Evolutionary conservation across 331 rosid species (phyloP).

Genomic region (Rosa hybrid): DNA sequence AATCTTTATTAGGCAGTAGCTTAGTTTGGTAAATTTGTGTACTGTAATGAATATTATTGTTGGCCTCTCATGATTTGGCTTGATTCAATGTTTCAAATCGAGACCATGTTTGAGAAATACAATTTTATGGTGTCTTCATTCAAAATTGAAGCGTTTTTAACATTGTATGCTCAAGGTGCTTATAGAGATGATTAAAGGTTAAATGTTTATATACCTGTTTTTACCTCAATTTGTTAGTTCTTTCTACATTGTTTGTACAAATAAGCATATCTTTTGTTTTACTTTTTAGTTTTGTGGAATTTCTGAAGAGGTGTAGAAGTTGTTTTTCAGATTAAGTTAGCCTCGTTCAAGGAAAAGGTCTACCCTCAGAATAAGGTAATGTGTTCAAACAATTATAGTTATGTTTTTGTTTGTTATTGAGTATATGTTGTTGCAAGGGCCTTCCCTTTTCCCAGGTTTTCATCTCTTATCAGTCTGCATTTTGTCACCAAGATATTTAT

Average conservation of each 20-base stretch:
- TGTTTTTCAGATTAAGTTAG: no score
- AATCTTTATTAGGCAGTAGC: background rate
- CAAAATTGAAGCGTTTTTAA: constrained; percentile 93
- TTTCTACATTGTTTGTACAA: no score
- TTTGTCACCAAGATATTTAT: background rate
- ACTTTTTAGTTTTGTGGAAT: no score
- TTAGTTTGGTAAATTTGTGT: background rate
- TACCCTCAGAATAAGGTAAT: no score
- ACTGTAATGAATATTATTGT: background rate
- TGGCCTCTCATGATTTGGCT: constrained; percentile 18
- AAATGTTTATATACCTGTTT: constrained; percentile 42
- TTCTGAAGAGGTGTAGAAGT: no score
- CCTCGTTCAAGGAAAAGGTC: no score
- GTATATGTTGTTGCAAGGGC: no score
- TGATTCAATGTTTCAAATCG: constrained; percentile 61
- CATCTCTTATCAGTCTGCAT: background rate
- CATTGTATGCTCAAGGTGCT: constrained; percentile 99
- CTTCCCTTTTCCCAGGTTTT: no score
- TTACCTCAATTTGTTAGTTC: constrained; percentile 18
- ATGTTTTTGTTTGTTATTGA: no score
- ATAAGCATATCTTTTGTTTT: no score
- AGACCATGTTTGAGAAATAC: constrained; percentile 97
- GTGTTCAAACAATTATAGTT: no score
- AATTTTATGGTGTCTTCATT: constrained; percentile 90
- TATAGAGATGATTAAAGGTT: constrained; percentile 81